Evolutionary conservation across 2,329 filamentous ascomycete genomes (phyloP).

Genomic region (Curvularia sp.): DNA sequence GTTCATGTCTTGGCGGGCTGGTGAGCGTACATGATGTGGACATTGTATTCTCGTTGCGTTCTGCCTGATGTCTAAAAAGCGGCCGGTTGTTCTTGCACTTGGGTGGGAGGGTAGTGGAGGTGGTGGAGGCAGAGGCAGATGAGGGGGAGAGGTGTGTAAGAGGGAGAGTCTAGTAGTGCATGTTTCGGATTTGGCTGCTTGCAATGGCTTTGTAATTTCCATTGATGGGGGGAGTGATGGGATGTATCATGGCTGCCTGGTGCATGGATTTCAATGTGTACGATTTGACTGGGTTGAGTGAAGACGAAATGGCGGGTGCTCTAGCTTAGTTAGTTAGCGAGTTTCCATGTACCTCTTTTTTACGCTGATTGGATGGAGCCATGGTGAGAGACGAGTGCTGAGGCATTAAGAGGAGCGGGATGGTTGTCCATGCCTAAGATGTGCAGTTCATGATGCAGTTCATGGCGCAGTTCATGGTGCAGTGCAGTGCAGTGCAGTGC

Average conservation of each 20-base stretch:
- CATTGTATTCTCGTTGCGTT: slow-evolving; percentile 23
- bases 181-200: slow-evolving; percentile 27
- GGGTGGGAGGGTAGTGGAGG: slow-evolving; percentile 6
- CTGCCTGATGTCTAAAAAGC: slow-evolving; percentile 31
- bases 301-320: slow-evolving; percentile 10
- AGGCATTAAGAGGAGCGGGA: not conserved
- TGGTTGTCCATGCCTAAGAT: not conserved
- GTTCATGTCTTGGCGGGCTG: slow-evolving; percentile 33
- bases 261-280: slow-evolving; percentile 16
- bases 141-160: not conserved
- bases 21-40: slow-evolving; percentile 36
- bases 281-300: slow-evolving; percentile 17
- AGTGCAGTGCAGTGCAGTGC: too few relatives aligned
- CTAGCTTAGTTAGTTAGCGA: slow-evolving; percentile 14
- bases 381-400: not conserved
- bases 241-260: slow-evolving; percentile 10
- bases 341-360: slow-evolving; percentile 16
- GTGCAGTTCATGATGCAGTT: not conserved
- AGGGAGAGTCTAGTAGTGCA: slow-evolving; percentile 22
- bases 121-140: not conserved
- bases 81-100: slow-evolving; percentile 18
- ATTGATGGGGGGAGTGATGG: slow-evolving; percentile 5
- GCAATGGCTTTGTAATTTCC: slow-evolving; percentile 14
- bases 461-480: too few relatives aligned
- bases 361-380: slow-evolving; percentile 1